phyloP scores from a whole-genome alignment of 805 yeast species.

The Kazachstania martiniae region DNA sequence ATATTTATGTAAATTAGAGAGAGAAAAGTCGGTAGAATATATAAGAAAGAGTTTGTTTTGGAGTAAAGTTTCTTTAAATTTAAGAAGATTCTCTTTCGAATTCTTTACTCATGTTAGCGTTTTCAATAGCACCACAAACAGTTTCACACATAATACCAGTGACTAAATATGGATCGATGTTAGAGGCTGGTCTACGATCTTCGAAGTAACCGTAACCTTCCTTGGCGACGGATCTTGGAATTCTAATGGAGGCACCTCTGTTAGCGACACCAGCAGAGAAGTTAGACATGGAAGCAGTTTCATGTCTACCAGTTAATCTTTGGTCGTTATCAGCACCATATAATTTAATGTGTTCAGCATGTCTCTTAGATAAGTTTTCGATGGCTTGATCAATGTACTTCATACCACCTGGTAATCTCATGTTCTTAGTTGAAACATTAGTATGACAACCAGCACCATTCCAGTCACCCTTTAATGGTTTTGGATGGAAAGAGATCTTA shows the following conservation, averaged over 20 bases:
- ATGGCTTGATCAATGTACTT: slow-evolving; percentile 86
- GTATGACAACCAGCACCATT: slow-evolving; percentile 99
- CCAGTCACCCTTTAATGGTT: slow-evolving; percentile 98
- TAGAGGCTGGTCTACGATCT: slow-evolving; percentile 99
- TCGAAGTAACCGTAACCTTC: slow-evolving; percentile 98
- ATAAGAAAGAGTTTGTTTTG: too few species aligned
- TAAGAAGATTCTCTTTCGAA: slow-evolving; percentile 58
- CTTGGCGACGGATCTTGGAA: slow-evolving; percentile 96
- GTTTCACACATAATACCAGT: slow-evolving; percentile 98
- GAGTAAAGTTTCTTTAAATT: slow-evolving; percentile 2
- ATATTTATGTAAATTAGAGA: too few species aligned
- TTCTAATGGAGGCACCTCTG: slow-evolving; percentile 98
- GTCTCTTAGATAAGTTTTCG: slow-evolving; percentile 90
- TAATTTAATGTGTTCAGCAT: slow-evolving; percentile 86
- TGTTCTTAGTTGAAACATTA: slow-evolving; percentile 82
- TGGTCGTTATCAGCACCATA: slow-evolving; percentile 92
- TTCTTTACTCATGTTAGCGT: slow-evolving; percentile 90
- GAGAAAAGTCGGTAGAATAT: too few species aligned
- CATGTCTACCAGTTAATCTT: slow-evolving; percentile 97
- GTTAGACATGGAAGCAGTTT: slow-evolving; percentile 86
- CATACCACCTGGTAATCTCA: slow-evolving; percentile 97
- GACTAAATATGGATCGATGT: slow-evolving; percentile 97
- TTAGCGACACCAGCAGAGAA: slow-evolving; percentile 98
- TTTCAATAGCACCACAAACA: slow-evolving; percentile 86
- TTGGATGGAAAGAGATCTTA: slow-evolving; percentile 98